Evolutionary conservation across 176 grass and related monocot genomes (phyloP).

Genomic region (Oropetium thomaeum): DNA sequence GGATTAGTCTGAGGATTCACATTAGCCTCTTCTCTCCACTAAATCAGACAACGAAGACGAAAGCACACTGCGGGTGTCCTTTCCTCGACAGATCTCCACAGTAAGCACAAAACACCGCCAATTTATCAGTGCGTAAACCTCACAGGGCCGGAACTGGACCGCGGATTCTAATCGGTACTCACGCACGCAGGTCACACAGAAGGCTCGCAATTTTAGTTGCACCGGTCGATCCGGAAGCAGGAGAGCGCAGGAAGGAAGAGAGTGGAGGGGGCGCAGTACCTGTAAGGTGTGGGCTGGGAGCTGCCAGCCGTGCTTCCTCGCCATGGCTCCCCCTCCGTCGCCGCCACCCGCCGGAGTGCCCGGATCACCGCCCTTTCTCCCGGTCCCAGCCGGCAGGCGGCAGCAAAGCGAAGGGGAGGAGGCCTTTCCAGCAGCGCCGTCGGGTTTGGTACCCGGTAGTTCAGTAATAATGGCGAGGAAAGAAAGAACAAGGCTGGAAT

Average conservation of each 20-base stretch:
- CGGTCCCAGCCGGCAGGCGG: slow-evolving; percentile 27
- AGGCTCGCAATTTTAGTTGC: not conserved
- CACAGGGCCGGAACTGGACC: not conserved
- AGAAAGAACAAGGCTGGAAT: slow-evolving; percentile 30
- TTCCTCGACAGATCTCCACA: slow-evolving; percentile 36
- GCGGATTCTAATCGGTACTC: not conserved
- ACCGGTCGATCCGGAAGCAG: slow-evolving; percentile 23
- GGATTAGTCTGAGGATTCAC: not conserved
- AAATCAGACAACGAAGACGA: not conserved
- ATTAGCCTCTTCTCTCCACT: not conserved
- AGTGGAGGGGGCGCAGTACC: slow-evolving; percentile 24
- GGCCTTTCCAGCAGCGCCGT: slow-evolving; percentile 27
- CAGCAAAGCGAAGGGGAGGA: slow-evolving; percentile 5
- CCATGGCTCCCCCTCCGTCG: slow-evolving; percentile 40
- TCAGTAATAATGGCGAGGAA: slow-evolving; percentile 23
- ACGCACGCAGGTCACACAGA: not conserved
- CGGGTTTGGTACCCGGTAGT: slow-evolving; percentile 14
- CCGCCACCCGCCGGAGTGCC: not conserved
- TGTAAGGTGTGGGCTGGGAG: slow-evolving; percentile 93
- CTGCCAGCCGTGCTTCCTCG: slow-evolving; percentile 96
- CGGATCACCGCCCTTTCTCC: slow-evolving; percentile 4
- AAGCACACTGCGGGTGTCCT: not conserved
- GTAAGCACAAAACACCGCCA: not conserved
- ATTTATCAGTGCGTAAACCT: not conserved
- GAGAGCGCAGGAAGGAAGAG: not conserved